Conservation (phyloP, 805 yeast species). For the Yarrowia sp. region DNA sequence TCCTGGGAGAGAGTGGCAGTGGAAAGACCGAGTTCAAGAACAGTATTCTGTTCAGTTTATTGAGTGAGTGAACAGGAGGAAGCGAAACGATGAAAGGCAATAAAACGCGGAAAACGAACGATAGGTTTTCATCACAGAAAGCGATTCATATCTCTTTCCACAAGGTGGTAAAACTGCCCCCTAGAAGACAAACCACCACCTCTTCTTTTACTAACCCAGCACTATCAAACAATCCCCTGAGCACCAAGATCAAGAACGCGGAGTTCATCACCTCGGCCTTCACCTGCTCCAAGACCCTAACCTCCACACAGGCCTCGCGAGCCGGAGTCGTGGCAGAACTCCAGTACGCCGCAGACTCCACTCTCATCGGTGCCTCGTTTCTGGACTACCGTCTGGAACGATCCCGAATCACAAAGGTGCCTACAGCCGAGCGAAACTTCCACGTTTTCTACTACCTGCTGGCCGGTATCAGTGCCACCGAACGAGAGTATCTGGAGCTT, state of each 20-base stretch:
- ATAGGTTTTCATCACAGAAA: neutral
- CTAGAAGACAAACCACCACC: neutral
- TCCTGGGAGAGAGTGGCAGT: slow-evolving; percentile 53
- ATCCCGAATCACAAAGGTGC: slow-evolving; percentile 60
- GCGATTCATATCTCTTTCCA: neutral
- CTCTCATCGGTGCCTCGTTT: slow-evolving; percentile 60
- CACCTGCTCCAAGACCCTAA: slow-evolving; percentile 52
- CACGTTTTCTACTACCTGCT: slow-evolving; percentile 65
- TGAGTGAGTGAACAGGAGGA: slow-evolving; percentile 17
- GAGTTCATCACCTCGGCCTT: slow-evolving; percentile 51
- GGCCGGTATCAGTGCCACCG: slow-evolving; percentile 56
- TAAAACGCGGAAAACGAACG: neutral
- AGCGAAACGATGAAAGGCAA: neutral
- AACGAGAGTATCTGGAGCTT: slow-evolving; percentile 54
- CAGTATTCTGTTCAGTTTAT: slow-evolving; percentile 46
- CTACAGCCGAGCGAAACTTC: slow-evolving; percentile 62
- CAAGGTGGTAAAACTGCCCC: no score
- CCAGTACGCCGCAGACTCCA: slow-evolving; percentile 56
- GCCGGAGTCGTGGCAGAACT: slow-evolving; percentile 64
- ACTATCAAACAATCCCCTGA: slow-evolving; percentile 51
- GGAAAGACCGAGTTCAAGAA: slow-evolving; percentile 53
- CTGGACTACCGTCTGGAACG: slow-evolving; percentile 64
- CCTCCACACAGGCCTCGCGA: slow-evolving; percentile 54
- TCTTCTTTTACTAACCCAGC: slow-evolving; percentile 40
- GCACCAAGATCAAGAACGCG: slow-evolving; percentile 49